Evolutionary conservation across 805 yeast species (phyloP).

Genomic region (Yarrowia alimentaria): DNA sequence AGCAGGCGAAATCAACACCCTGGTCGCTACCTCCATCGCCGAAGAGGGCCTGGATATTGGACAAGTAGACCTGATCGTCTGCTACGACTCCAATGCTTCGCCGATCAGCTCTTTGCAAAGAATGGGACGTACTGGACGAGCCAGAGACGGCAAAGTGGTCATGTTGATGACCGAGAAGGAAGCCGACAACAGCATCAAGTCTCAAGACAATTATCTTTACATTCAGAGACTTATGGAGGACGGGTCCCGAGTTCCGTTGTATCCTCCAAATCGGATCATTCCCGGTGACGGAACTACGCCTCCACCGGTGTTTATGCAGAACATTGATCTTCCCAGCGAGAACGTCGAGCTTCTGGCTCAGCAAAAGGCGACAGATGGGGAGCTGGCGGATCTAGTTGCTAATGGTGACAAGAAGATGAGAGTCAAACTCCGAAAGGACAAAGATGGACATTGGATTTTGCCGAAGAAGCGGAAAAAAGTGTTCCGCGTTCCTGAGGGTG

Average conservation of each 20-base stretch:
- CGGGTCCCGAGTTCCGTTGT: constrained; percentile 41
- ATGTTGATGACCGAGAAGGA: constrained; percentile 76
- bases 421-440: constrained; percentile 3
- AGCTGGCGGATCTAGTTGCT: constrained; percentile 18
- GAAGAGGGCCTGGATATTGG: constrained; percentile 99
- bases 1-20: constrained; percentile 66
- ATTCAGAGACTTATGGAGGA: constrained; percentile 60
- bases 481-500: constrained; percentile 12
- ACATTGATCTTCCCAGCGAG: constrained; percentile 68
- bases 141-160: constrained; percentile 80
- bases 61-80: constrained; percentile 89
- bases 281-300: constrained; percentile 47
- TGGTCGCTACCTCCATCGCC: constrained; percentile 96
- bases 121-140: constrained; percentile 98
- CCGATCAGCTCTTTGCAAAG: constrained; percentile 92
- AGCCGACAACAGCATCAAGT: constrained; percentile 71
- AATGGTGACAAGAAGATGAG: constrained; percentile 10
- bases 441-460: constrained; percentile 1
- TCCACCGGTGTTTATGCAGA: constrained; percentile 58
- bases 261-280: constrained; percentile 61
- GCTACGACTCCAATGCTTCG: constrained; percentile 89
- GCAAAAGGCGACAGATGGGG: background rate
- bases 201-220: constrained; percentile 77
- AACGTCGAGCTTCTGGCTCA: constrained; percentile 46
- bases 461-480: constrained; percentile 9